Percentiles rank a stretch among this genome's conserved stretches.
Conservation (phyloP, 768 basidiomycete genomes). For the Pisolithus marmoratus region DNA sequence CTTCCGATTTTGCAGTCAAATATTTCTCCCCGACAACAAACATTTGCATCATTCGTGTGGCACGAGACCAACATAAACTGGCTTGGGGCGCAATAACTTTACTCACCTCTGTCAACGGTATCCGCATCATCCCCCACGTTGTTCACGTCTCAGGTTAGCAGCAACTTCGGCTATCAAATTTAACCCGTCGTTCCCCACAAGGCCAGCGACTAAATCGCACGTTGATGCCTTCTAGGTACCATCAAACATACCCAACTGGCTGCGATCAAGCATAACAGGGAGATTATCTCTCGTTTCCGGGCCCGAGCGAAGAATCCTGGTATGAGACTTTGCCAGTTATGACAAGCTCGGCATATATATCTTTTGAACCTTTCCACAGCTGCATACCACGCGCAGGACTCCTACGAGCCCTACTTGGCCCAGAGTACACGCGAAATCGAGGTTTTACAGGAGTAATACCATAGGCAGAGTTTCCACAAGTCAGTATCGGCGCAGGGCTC, state of each 20-base stretch:
- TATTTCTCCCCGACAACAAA: conserved; percentile 83
- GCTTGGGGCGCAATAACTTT: conserved; percentile 79
- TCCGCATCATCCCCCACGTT: conserved; percentile 64
- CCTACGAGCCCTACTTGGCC: conserved; percentile 52
- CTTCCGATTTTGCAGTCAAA: conserved; percentile 50
- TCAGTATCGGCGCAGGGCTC: no score
- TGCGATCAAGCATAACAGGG: conserved; percentile 68
- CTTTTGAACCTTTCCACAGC: conserved; percentile 26
- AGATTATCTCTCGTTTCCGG: conserved; percentile 63
- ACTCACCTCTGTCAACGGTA: conserved; percentile 55
- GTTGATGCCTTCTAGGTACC: conserved; percentile 48
- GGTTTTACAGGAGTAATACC: conserved; percentile 51
- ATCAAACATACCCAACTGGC: conserved; percentile 81
- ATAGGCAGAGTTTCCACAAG: background rate
- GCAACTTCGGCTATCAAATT: background rate
- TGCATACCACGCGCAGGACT: conserved; percentile 46
- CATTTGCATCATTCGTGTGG: conserved; percentile 81
- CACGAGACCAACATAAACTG: conserved; percentile 71
- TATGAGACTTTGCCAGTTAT: conserved; percentile 14
- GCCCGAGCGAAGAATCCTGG: conserved; percentile 48
- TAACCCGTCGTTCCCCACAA: background rate
- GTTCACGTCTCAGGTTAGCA: conserved; percentile 72
- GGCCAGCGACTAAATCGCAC: background rate
- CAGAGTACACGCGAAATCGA: conserved; percentile 58
- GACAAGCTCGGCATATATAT: background rate